Base-by-base conservation (phyloP, 2,329 filamentous ascomycete genomes). In the Cucurbitaria berberidis region DNA sequence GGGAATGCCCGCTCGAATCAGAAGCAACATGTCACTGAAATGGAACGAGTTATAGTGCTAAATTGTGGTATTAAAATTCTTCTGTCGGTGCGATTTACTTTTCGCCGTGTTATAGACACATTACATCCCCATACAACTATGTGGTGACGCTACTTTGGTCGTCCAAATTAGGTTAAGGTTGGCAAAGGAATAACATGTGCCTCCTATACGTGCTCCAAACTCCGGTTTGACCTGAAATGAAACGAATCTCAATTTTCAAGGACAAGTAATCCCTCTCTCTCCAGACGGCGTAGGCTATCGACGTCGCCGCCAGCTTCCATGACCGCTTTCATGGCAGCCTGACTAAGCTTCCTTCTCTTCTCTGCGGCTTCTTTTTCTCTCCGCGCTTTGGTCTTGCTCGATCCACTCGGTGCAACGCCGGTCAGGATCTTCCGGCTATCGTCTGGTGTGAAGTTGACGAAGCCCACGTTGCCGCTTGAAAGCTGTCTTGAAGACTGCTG, bases 341-440 rank as follows among this genome's bases (percentile, higher is more conserved):
- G 85, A 66, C 84, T 87, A 49, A 93, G 70, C 70, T 84, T 82
- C 62, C 87, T 78, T 65, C 90, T 81, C 75, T 88, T 87, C 69
- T 97, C 93, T 47, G 84, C 81, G 1, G 91, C 91, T 78, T 97
- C 93, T 73, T 91, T 89, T 75, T 98, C 93, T 45, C 95, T 80
- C 49, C 92, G 80, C n/a, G 91, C 91, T 73, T 97, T 97, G 8
- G 95, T 98, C 83, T 98, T 98, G 62, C 86, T 90, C 63, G 88
- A 92, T 9, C 95, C 95, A 60, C 89, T 93, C 0, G 93, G 93
- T 40, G 95, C 95, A 11, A 99, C 95, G 5, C 93, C 93, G 7
- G 86, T 91, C 75, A 99, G 85, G 38, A 99, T 87, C 69, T 89
- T 85, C 13, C 83, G 80, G 66, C 87, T 88, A 74, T 99, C 93